These are phyloP conservation scores for Phytophthora sp. DNA, from an alignment of 352 stramenopile genomes.

Conservation along the genomic window DNA sequence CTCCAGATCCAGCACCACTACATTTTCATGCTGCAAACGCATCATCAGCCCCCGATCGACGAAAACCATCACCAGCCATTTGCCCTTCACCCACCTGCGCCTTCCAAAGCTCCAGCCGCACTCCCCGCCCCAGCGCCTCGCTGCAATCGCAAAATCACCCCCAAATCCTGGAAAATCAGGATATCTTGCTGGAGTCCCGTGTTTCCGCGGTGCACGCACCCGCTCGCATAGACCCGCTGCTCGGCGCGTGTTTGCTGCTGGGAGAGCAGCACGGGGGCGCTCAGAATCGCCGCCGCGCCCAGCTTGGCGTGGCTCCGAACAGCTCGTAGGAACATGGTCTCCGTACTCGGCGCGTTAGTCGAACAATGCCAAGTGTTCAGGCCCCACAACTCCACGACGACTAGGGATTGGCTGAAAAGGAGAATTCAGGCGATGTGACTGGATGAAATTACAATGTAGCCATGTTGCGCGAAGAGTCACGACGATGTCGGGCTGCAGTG, in stretches of 20 bases:
- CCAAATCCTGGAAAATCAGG: constrained; percentile 8
- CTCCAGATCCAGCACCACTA: constrained; percentile 85
- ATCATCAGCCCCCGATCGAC: neutral
- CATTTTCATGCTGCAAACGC: constrained; percentile 76
- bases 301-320: constrained; percentile 42
- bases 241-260: constrained; percentile 43
- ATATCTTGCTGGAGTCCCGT: neutral
- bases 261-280: constrained; percentile 40
- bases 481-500: too few relatives aligned
- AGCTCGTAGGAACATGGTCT: constrained; percentile 50
- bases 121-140: constrained; percentile 75
- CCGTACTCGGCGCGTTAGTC: constrained; percentile 2
- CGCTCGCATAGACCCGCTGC: constrained; percentile 72
- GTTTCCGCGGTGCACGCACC: constrained; percentile 41
- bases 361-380: constrained; percentile 11
- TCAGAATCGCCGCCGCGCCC: constrained; percentile 41
- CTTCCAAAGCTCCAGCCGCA: constrained; percentile 88
- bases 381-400: constrained; percentile 15
- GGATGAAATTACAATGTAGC: constrained; percentile 21
- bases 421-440: constrained; percentile 2
- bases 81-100: constrained; percentile 53
- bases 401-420: constrained; percentile 12
- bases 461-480: constrained; percentile 25
- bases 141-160: constrained; percentile 34
- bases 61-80: neutral